Percentiles rank a stretch among this genome's conserved stretches.
These are phyloP conservation scores for Linnemannia exigua DNA, from an alignment of 192 early-diverging fungal genomes.

Conservation along the genomic window DNA sequence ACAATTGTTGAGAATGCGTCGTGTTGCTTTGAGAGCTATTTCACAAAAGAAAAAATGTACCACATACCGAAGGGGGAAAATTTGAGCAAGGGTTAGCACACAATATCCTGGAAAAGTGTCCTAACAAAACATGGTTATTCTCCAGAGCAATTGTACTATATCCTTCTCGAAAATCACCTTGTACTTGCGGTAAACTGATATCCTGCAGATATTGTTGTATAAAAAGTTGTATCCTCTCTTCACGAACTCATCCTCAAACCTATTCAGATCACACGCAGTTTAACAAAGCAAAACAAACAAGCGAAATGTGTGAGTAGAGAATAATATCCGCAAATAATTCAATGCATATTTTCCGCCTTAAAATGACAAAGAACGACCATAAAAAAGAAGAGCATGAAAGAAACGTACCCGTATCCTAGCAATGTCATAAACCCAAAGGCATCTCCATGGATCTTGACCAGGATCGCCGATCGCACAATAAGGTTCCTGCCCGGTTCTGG, in stretches of 20 bases:
- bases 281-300: neutral
- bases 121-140: no score
- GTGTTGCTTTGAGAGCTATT: slow-evolving; percentile 47
- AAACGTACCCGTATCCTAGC: slow-evolving; percentile 41
- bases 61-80: neutral
- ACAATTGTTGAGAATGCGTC: slow-evolving; percentile 49
- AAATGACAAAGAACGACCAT: neutral
- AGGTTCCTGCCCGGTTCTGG: slow-evolving; percentile 49
- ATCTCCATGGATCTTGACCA: slow-evolving; percentile 55
- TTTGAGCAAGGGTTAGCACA: neutral
- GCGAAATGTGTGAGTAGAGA: neutral
- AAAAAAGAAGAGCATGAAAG: neutral
- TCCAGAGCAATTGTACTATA: no score
- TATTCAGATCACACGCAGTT: neutral
- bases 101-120: no score
- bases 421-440: slow-evolving; percentile 42
- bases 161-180: slow-evolving; percentile 14
- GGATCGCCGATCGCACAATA: slow-evolving; percentile 45
- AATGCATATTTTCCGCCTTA: neutral
- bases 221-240: slow-evolving; percentile 52
- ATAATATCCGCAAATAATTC: neutral
- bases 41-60: neutral
- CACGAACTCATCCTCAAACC: slow-evolving; percentile 53
- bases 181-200: slow-evolving; percentile 54
- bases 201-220: slow-evolving; percentile 55